Evolutionary conservation across 2,329 filamentous ascomycete genomes (phyloP).

Genomic region (Pseudogymnoascus sp.): DNA sequence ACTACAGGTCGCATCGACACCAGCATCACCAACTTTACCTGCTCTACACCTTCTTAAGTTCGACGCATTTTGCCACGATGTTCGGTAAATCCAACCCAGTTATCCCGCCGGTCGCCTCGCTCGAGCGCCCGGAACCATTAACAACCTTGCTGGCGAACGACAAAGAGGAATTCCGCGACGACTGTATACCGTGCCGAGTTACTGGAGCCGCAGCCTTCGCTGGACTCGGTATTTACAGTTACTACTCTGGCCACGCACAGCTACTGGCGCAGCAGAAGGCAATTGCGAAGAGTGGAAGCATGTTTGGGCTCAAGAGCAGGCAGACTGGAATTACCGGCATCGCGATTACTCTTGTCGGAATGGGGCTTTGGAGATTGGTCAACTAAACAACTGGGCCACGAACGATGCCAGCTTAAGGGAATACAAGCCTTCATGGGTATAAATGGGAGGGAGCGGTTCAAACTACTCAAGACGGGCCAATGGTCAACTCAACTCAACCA

Average conservation of each 20-base stretch:
- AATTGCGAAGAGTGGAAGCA: constrained; percentile 62
- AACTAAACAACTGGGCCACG: neutral
- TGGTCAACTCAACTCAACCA: neutral
- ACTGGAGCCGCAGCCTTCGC: constrained; percentile 68
- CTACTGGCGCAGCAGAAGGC: constrained; percentile 57
- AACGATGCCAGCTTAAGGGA: neutral
- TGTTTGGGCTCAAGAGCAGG: constrained; percentile 66
- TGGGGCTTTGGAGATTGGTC: constrained; percentile 54
- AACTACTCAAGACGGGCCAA: neutral
- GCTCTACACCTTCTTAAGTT: neutral
- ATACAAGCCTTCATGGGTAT: neutral
- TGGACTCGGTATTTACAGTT: constrained; percentile 70
- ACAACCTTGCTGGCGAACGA: constrained; percentile 23
- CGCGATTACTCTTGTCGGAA: constrained; percentile 58
- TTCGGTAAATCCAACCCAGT: constrained; percentile 12
- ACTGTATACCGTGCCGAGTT: constrained; percentile 28
- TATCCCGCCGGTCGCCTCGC: constrained; percentile 15
- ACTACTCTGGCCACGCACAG: constrained; percentile 66
- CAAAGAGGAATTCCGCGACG: constrained; percentile 31
- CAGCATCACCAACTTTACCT: neutral
- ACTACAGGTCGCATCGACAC: neutral
- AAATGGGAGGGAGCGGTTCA: neutral
- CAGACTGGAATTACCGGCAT: constrained; percentile 60
- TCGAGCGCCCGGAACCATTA: constrained; percentile 23
- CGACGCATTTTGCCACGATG: neutral